Percentiles rank a stretch among this genome's conserved stretches.
Evolutionary conservation across 2,329 filamentous ascomycete species (phyloP).

Genomic region (Neonectria coccinea): DNA sequence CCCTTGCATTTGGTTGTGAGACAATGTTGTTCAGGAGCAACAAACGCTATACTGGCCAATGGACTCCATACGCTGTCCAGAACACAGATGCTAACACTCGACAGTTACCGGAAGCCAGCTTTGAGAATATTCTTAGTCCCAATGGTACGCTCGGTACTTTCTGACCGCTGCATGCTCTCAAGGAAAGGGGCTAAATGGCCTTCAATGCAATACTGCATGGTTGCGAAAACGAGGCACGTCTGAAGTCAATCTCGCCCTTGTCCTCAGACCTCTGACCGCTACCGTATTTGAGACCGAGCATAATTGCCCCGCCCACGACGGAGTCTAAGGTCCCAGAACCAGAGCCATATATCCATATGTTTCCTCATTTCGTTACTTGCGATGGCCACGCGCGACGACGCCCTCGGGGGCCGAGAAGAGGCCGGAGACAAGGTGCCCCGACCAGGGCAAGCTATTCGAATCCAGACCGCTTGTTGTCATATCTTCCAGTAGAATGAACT

Average conservation of each 20-base stretch:
- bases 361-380: not conserved
- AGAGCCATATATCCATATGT: not conserved
- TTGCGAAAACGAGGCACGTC: not conserved
- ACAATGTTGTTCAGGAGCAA: not conserved
- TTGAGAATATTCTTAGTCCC: not conserved
- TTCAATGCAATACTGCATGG: not conserved
- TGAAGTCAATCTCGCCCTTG: not conserved
- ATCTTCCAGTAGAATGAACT: not conserved
- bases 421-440: not conserved
- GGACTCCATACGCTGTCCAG: not conserved
- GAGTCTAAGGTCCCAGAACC: not conserved
- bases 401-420: not conserved
- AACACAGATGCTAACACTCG: not conserved
- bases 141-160: not conserved
- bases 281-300: not conserved
- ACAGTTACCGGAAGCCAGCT: not conserved
- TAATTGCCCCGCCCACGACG: not conserved
- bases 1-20: not conserved
- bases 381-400: not conserved
- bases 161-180: not conserved
- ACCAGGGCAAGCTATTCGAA: not conserved
- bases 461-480: not conserved
- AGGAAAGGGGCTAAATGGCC: not conserved
- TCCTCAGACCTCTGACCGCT: not conserved
- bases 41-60: not conserved